A percentile compares a stretch with the other conserved stretches of the same genome.
Conservation (phyloP, 257 asterid species). For the Rehmannia glutinosa region DNA sequence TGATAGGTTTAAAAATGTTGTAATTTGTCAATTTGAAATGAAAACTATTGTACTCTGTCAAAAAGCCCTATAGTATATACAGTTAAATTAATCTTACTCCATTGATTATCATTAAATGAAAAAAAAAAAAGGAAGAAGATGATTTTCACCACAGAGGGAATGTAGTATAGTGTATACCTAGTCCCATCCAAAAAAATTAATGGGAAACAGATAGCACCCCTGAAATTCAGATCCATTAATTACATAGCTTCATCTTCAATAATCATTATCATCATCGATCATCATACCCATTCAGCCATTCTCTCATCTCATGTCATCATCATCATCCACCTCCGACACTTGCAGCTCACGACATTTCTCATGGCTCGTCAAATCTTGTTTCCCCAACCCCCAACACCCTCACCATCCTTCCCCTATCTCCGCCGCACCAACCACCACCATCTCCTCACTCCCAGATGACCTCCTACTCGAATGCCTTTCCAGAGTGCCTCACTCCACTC, state of each 20-base stretch:
- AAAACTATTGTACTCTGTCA: too few relatives aligned
- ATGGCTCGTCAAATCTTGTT: slow-evolving; percentile 88
- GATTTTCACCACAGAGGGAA: too few relatives aligned
- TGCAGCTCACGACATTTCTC: slow-evolving; percentile 78
- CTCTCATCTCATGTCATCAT: slow-evolving; percentile 2
- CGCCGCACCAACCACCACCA: slow-evolving; percentile 30
- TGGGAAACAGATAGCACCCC: too few relatives aligned
- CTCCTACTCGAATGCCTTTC: slow-evolving; percentile 77
- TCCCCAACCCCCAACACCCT: slow-evolving; percentile 66
- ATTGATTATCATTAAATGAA: too few relatives aligned
- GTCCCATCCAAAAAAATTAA: too few relatives aligned
- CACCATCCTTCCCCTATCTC: slow-evolving; percentile 41
- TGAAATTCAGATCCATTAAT: neutral
- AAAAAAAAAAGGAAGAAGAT: too few relatives aligned
- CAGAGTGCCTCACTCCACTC: slow-evolving; percentile 53
- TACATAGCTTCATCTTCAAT: neutral
- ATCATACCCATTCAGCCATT: too few relatives aligned
- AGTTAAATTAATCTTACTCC: too few relatives aligned
- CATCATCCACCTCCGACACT: slow-evolving; percentile 38
- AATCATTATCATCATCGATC: neutral
- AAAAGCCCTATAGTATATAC: too few relatives aligned
- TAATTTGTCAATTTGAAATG: too few relatives aligned
- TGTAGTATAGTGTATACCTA: too few relatives aligned
- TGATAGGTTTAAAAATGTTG: too few relatives aligned
- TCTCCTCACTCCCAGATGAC: slow-evolving; percentile 78